Conservation (phyloP, 2,329 filamentous ascomycete genomes). For the Colletotrichum coccodes region DNA sequence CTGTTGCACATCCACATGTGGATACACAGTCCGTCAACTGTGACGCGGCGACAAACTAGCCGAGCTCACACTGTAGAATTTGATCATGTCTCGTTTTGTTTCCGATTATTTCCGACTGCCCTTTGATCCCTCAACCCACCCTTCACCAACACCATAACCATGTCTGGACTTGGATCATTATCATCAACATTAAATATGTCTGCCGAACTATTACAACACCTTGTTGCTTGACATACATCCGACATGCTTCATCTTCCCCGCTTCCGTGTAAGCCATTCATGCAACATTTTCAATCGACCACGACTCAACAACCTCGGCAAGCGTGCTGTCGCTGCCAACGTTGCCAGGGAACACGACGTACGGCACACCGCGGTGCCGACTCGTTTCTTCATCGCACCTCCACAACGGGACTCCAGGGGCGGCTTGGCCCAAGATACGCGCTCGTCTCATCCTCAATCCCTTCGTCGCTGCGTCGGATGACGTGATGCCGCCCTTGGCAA, state of each 20-base stretch:
- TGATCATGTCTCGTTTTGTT: neutral
- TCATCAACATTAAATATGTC: slow-evolving; percentile 1
- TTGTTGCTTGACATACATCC: neutral
- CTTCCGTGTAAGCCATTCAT: slow-evolving; percentile 1
- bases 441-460: slow-evolving; percentile 62
- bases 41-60: too few relatives aligned
- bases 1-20: too few relatives aligned
- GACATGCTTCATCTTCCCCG: slow-evolving; percentile 8
- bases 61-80: too few relatives aligned
- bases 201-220: neutral
- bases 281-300: slow-evolving; percentile 28
- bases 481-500: slow-evolving; percentile 70
- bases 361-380: slow-evolving; percentile 60
- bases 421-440: slow-evolving; percentile 66
- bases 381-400: slow-evolving; percentile 64
- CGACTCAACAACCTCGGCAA: slow-evolving; percentile 53
- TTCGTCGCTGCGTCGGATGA: slow-evolving; percentile 68
- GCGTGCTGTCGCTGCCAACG: slow-evolving; percentile 59
- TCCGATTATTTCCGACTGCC: neutral
- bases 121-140: too few relatives aligned
- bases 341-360: slow-evolving; percentile 70
- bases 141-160: neutral
- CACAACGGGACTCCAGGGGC: slow-evolving; percentile 68
- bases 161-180: neutral
- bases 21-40: too few relatives aligned